Percentiles rank a stretch among this genome's conserved stretches.
Evolutionary conservation across 108 stramenopile species (phyloP).

Genomic region (Cyclotella baltica): DNA sequence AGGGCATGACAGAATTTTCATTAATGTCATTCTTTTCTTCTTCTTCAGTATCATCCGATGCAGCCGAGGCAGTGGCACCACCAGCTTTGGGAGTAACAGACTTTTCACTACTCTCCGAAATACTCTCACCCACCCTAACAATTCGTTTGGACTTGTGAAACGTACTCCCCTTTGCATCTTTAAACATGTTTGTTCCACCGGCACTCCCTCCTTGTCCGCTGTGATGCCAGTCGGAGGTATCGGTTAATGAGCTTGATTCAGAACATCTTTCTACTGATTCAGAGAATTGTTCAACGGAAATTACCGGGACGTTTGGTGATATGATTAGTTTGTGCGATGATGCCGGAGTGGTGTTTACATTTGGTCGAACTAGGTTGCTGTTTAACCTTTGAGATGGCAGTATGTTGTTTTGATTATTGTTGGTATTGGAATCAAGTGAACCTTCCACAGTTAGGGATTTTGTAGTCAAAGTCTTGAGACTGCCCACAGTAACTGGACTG

Average conservation of each 20-base stretch:
- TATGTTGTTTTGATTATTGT: neutral
- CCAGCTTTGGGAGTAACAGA: neutral
- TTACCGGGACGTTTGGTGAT: neutral
- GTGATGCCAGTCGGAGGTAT: constrained; percentile 35
- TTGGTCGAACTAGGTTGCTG: neutral
- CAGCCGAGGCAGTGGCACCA: neutral
- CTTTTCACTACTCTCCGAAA: neutral
- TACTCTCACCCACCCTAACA: constrained; percentile 28
- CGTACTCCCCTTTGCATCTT: constrained; percentile 49
- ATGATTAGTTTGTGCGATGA: neutral
- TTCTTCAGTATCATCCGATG: neutral
- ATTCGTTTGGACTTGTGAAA: constrained; percentile 55
- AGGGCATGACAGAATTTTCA: constrained; percentile 4
- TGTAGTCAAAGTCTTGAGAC: constrained; percentile 36
- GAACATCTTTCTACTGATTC: constrained; percentile 48
- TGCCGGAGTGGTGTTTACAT: neutral
- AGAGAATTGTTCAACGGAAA: constrained; percentile 10
- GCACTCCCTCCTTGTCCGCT: neutral
- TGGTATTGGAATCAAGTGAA: constrained; percentile 19
- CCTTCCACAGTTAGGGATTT: constrained; percentile 42
- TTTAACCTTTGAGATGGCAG: neutral
- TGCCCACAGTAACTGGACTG: constrained; percentile 25
- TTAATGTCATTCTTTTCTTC: neutral
- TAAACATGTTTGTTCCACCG: constrained; percentile 36
- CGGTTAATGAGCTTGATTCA: constrained; percentile 52